phyloP scores from a whole-genome alignment of 257 asterid genomes.

The Fraxinus americana region DNA sequence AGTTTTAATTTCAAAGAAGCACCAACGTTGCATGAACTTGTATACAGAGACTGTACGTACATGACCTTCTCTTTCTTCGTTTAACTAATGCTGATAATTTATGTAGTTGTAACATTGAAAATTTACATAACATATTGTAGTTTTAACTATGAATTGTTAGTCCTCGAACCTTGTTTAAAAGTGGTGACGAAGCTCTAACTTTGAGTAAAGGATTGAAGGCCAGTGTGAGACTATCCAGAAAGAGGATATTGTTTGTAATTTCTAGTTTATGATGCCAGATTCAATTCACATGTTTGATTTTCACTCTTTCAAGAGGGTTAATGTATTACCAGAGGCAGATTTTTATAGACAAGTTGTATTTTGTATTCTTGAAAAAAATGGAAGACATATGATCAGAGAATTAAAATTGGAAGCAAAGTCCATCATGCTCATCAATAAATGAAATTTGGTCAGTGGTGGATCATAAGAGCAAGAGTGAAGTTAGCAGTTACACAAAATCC shows the following conservation, averaged over 20 bases:
- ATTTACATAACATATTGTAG: neutral
- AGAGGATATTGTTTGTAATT: neutral
- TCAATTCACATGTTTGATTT: conserved; percentile 11
- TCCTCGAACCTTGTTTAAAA: neutral
- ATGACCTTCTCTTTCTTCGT: conserved; percentile 4
- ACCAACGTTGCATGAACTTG: neutral
- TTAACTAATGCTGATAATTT: neutral
- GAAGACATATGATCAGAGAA: neutral
- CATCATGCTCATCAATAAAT: conserved; percentile 6
- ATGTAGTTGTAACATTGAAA: neutral
- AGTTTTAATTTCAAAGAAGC: neutral
- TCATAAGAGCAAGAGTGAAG: conserved; percentile 5
- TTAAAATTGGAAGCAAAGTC: conserved; percentile 9
- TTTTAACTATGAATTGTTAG: neutral
- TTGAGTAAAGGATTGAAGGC: conserved; percentile 1
- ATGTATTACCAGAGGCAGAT: neutral
- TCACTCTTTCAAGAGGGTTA: neutral
- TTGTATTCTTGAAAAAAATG: conserved; percentile 10
- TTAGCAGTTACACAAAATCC: conserved; percentile 7
- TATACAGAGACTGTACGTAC: conserved; percentile 2
- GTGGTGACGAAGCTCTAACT: conserved; percentile 5
- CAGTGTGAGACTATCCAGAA: neutral
- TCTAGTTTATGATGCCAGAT: conserved; percentile 5
- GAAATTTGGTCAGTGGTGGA: conserved; percentile 1
- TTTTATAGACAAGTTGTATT: conserved; percentile 1